A percentile compares a stretch with the other conserved stretches of the same genome.
These are phyloP conservation scores for Acacia concinna DNA, from an alignment of 331 rosid genomes.

Conservation along the genomic window DNA sequence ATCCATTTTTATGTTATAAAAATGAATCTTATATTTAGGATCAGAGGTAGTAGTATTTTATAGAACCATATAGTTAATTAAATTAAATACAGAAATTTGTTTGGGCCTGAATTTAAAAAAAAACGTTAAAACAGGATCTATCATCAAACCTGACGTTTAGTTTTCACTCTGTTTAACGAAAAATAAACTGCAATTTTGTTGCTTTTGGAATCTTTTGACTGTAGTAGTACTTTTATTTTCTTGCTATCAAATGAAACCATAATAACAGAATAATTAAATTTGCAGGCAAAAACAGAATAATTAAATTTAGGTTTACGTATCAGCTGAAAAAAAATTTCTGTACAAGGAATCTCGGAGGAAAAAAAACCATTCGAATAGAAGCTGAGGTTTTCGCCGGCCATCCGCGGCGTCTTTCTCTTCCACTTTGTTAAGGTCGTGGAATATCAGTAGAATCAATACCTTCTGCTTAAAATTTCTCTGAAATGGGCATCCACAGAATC, in stretches of 20 bases:
- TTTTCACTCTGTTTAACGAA: not conserved
- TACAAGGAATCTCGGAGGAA: not conserved
- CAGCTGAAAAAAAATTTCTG: not conserved
- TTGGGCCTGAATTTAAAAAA: not conserved
- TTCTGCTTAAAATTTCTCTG: not conserved
- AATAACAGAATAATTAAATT: too few relatives aligned
- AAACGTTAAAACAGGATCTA: not conserved
- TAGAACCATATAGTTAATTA: not conserved
- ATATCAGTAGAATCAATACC: not conserved
- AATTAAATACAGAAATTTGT: not conserved
- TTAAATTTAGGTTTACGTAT: not conserved
- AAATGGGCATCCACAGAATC: not conserved
- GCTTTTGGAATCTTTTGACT: not conserved
- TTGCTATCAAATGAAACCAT: not conserved
- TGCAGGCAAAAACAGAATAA: not conserved
- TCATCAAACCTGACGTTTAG: not conserved
- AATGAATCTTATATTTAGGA: too few relatives aligned
- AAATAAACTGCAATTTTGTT: not conserved
- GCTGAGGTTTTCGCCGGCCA: not conserved
- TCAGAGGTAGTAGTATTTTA: not conserved
- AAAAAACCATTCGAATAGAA: not conserved
- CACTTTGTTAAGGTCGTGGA: not conserved
- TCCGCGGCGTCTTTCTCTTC: not conserved
- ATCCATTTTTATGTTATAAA: too few relatives aligned
- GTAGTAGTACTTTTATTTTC: not conserved